phyloP scores from a whole-genome alignment of 2,329 filamentous ascomycete genomes.

The Rutstroemia sp. region DNA sequence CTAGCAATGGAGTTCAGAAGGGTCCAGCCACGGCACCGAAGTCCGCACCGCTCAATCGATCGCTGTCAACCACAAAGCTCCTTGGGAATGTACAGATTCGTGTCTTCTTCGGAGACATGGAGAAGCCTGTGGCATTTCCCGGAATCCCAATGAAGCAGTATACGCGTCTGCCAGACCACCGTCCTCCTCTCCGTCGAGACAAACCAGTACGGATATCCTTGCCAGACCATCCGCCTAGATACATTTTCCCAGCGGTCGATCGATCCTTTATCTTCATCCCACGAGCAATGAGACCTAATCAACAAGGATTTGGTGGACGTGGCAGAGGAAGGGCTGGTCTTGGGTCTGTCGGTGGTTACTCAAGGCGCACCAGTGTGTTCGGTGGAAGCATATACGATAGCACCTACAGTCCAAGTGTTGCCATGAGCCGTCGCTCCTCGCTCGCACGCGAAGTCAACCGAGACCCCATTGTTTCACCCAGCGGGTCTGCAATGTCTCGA shows the following conservation, averaged over 20 bases:
- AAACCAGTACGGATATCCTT: conserved; percentile 94
- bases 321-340: conserved; percentile 67
- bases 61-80: conserved; percentile 75
- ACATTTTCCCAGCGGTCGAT: conserved; percentile 85
- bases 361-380: conserved; percentile 78
- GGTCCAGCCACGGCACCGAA: conserved; percentile 38
- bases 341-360: conserved; percentile 59
- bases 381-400: conserved; percentile 61
- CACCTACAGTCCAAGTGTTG: conserved; percentile 76
- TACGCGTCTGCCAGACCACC: conserved; percentile 88
- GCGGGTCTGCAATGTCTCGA: conserved; percentile 68
- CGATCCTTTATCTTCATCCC: conserved; percentile 98
- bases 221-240: conserved; percentile 69
- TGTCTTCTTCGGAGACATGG: conserved; percentile 71
- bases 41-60: conserved; percentile 61
- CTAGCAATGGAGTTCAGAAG: conserved; percentile 28
- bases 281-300: conserved; percentile 84
- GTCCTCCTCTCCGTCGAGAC: conserved; percentile 86
- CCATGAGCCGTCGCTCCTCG: conserved; percentile 84
- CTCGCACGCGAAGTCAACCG: conserved; percentile 59
- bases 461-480: conserved; percentile 73
- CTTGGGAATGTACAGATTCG: conserved; percentile 81
- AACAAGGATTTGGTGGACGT: conserved; percentile 63
- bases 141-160: conserved; percentile 81
- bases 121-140: conserved; percentile 61